phyloP scores from a whole-genome alignment of 208 protist species.

The Acanthamoeba polyphaga region DNA sequence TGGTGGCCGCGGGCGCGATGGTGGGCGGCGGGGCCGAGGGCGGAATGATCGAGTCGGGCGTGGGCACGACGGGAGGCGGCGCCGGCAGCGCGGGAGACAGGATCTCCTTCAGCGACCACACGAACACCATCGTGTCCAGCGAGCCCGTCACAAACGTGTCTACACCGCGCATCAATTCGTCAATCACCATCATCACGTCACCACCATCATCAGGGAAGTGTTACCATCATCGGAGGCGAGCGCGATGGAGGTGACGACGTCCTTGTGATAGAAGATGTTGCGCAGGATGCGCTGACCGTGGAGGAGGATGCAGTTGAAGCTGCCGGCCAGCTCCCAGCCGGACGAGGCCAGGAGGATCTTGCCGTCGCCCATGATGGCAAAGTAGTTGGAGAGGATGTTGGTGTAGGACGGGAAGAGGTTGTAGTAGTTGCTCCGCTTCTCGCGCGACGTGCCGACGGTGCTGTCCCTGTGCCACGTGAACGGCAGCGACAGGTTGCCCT shows the following conservation, averaged over 20 bases:
- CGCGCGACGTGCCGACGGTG: constrained; percentile 53
- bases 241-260: constrained; percentile 51
- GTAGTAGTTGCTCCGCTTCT: constrained; percentile 64
- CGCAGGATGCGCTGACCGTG: constrained; percentile 8
- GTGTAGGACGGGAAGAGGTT: constrained; percentile 64
- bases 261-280: constrained; percentile 70
- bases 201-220: background rate
- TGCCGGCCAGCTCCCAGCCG: constrained; percentile 15
- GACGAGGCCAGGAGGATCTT: constrained; percentile 23
- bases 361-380: constrained; percentile 27
- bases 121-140: constrained; percentile 59
- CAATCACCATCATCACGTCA: background rate
- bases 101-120: constrained; percentile 73
- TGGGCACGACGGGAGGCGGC: background rate
- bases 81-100: background rate
- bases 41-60: background rate
- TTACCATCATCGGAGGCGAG: constrained; percentile 48
- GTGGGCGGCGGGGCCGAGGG: background rate
- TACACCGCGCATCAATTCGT: background rate
- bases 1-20: constrained; percentile 35
- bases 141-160: constrained; percentile 68
- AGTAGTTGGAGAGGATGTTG: constrained; percentile 73
- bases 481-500: constrained; percentile 49
- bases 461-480: constrained; percentile 69
- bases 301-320: constrained; percentile 56